Base-by-base conservation (phyloP, 1,284 basidiomycete genomes). In the Ustilago shanxiensis region DNA sequence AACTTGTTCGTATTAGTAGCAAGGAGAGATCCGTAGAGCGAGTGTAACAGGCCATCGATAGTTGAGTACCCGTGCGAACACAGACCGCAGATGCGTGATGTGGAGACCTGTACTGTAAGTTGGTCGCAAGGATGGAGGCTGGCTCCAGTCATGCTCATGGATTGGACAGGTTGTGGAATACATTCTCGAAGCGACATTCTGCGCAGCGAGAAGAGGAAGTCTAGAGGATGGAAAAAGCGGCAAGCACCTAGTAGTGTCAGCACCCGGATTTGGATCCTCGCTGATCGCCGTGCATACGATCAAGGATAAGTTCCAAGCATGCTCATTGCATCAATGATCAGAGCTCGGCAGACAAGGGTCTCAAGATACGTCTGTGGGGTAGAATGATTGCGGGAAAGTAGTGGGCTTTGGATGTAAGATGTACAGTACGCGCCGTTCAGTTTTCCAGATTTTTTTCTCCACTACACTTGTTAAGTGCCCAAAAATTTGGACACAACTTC, bases 271-370 rank as follows among this genome's bases (percentile, higher is more conserved):
- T 53, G n/a, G 11, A 8, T 20, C 41, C n/a, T 9, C 26, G n/a
- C n/a, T n/a, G n/a, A n/a, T n/a, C n/a, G n/a, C 26, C 29, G 24
- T 16, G 20, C 51, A 53, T 13, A 35, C 31, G 51, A 53, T 35
- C 29, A 53, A 22, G 20, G 29, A 47, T 11, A 31, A 53, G 50
- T 33, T 45, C 37, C 50, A n/a, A 33, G 24, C 20, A 29, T 33
- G 5, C 20, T 14, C 4, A 29, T 16, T 26, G 22, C n/a, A 24
- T 37, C n/a, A 2, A 35, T 6, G n/a, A 26, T 5, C n/a, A 58
- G 62, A 35, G 59, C 66, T 62, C 62, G 66, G 66, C 66, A 33
- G 28, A 14, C 22, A 13, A 67, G 49, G 59, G 64, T 66, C 57
- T 50, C 33, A n/a, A n/a, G n/a, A n/a, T 22, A 10, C 35, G 22